Evolutionary conservation across 2,329 filamentous ascomycete species (phyloP), one percentile per base, ranked within the genome.

Genomic region (Pestalotiopsis sp.): DNA sequence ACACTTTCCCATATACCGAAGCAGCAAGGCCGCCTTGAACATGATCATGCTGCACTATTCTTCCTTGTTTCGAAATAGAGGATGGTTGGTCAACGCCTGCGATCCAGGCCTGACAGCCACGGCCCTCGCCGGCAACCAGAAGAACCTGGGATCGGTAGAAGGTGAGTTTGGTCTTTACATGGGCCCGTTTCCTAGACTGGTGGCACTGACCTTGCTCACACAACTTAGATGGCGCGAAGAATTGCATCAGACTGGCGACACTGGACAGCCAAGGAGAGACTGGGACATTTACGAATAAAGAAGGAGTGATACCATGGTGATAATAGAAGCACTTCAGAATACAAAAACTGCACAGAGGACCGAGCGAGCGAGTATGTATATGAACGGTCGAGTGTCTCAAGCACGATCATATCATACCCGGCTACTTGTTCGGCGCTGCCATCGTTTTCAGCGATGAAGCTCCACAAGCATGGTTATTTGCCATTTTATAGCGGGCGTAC

Each of bases 21-120:
- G 74, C 5, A 83, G 80, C 73, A 85, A 85, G 69, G 79, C 81
- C 1, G 83, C 82, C 0, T 27, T 84, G 6, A 82, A 84, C 39
- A 82, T 83, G 78, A 71, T 84, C 2, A 75, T 73, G 41, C 27
- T 79, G 4, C 76, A 79, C 65, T 83, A 79, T 61, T 74, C 74
- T 1, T 70, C 77, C 0, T 72, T 77, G 12, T 49, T 83, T 39
- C 70, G 76, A 5, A 74, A 74, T 23, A 64, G 70, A 5, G 76
- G 75, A 6, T 79, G 75, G 20, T 77, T 76, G 67, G 77, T 81
- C 41, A 83, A 82, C 61, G 68, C 73, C 2, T 77, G 76, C 12
- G 83, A 80, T 58, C 81, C 82, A 0, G 81, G 81, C 0, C 70
- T 78, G 39, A 65, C 62, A 9, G 62, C 62, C 62, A 65, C 62